These are phyloP conservation scores for Neolentinus lepideus DNA, from an alignment of 1,284 basidiomycete genomes.

Conservation along the genomic window DNA sequence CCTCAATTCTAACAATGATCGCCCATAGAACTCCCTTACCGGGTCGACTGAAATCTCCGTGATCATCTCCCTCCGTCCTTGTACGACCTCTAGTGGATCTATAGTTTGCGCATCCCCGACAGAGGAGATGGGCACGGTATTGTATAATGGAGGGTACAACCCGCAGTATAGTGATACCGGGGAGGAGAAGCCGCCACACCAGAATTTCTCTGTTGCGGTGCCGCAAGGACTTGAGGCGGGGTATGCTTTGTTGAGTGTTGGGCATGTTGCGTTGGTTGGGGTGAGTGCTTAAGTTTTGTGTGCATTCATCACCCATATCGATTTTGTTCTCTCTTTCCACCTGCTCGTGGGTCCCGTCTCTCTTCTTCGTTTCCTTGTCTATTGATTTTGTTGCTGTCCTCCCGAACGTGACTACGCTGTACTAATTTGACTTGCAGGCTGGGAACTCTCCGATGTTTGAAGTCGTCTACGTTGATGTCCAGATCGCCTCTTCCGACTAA, in stretches of 20 bases:
- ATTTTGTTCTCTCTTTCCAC: too few species aligned
- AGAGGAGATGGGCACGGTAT: neutral
- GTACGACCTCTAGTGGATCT: neutral
- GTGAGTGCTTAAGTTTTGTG: neutral
- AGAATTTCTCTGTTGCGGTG: neutral
- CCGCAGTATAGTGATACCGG: neutral
- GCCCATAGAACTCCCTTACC: neutral
- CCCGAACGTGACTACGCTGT: too few species aligned
- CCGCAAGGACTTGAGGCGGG: neutral
- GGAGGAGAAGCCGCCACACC: neutral
- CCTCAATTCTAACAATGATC: neutral
- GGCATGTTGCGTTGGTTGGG: neutral
- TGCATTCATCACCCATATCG: too few species aligned
- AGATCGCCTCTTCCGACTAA: too few species aligned
- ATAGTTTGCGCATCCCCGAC: neutral
- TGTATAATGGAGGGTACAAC: neutral
- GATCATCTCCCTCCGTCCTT: neutral
- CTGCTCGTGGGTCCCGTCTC: too few species aligned
- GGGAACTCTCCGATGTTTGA: too few species aligned
- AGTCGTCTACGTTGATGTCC: too few species aligned
- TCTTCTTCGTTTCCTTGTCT: too few species aligned
- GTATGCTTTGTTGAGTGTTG: neutral
- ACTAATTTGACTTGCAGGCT: too few species aligned
- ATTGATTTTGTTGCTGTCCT: too few species aligned
- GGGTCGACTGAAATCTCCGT: neutral